These are phyloP conservation scores for Ogataea sp. DNA, from an alignment of 805 yeast genomes.

Conservation along the genomic window DNA sequence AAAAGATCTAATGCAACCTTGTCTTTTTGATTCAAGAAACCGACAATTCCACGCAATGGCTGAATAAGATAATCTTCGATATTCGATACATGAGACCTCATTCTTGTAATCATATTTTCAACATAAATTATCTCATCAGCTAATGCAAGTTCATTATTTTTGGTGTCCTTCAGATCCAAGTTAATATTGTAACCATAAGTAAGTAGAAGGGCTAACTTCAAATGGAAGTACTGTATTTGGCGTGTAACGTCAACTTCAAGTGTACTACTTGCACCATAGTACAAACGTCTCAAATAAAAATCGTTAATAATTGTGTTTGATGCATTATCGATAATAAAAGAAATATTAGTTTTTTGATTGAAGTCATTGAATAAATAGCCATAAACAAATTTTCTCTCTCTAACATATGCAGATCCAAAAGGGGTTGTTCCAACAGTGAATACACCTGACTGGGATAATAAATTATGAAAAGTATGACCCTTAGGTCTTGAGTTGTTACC, in stretches of 20 bases:
- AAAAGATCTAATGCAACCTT: slow-evolving; percentile 23
- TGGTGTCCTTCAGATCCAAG: slow-evolving; percentile 27
- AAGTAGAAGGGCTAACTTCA: slow-evolving; percentile 39
- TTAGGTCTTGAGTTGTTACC: slow-evolving; percentile 63
- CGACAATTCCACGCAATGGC: slow-evolving; percentile 24
- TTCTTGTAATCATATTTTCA: slow-evolving; percentile 47
- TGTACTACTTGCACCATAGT: neutral
- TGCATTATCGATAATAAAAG: slow-evolving; percentile 31
- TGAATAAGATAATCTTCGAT: slow-evolving; percentile 45
- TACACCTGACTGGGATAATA: slow-evolving; percentile 47
- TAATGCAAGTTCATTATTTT: slow-evolving; percentile 22
- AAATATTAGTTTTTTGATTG: slow-evolving; percentile 24
- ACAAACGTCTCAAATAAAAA: neutral
- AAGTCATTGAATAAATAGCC: slow-evolving; percentile 31
- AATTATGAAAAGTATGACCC: slow-evolving; percentile 57
- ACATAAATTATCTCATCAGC: slow-evolving; percentile 47
- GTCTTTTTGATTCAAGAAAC: slow-evolving; percentile 8
- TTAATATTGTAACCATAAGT: slow-evolving; percentile 48
- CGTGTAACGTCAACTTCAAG: slow-evolving; percentile 32
- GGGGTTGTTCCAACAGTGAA: slow-evolving; percentile 65
- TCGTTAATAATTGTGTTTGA: slow-evolving; percentile 19
- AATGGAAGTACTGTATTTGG: slow-evolving; percentile 40
- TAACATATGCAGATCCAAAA: slow-evolving; percentile 36
- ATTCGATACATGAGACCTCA: slow-evolving; percentile 51
- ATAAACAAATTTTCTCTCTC: slow-evolving; percentile 41